phyloP scores from a whole-genome alignment of 805 yeast species.

The Saturnispora silvae region DNA sequence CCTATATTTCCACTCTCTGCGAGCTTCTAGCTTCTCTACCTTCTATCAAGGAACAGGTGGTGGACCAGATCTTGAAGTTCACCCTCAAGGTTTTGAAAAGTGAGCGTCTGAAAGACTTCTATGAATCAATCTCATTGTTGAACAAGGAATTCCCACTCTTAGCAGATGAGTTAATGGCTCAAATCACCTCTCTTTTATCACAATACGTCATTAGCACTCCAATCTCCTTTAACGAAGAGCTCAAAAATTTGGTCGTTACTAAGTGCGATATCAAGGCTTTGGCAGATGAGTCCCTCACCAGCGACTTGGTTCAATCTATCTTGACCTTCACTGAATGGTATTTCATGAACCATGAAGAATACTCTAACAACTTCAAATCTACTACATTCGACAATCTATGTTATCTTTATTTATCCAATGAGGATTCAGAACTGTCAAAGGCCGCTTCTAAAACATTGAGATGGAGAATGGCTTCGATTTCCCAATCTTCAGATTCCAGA shows the following conservation, averaged over 20 bases:
- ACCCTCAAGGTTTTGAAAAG: constrained; percentile 5
- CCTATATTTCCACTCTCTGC: constrained; percentile 15
- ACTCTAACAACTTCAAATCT: constrained; percentile 1
- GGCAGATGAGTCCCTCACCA: constrained; percentile 4
- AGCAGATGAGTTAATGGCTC: constrained; percentile 9
- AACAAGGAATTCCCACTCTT: constrained; percentile 26
- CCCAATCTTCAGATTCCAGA: constrained; percentile 12
- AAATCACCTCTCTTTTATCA: constrained; percentile 5
- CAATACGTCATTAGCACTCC: constrained; percentile 10
- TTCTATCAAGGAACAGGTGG: constrained; percentile 6
- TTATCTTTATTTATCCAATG: constrained; percentile 27
- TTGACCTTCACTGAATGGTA: constrained; percentile 30
- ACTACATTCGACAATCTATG: constrained; percentile 21
- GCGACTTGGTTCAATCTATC: constrained; percentile 11
- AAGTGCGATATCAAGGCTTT: neutral
- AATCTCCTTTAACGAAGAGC: constrained; percentile 12
- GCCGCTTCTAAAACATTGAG: constrained; percentile 33
- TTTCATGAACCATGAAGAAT: constrained; percentile 21
- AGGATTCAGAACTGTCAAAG: constrained; percentile 29
- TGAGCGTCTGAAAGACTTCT: constrained; percentile 1
- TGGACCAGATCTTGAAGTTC: constrained; percentile 6
- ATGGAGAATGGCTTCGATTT: constrained; percentile 41
- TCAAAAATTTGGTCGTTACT: neutral
- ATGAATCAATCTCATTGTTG: constrained; percentile 11
- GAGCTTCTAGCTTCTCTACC: constrained; percentile 13